Conservation (phyloP, 257 asterid genomes). For the Gynochthodes officinalis region DNA sequence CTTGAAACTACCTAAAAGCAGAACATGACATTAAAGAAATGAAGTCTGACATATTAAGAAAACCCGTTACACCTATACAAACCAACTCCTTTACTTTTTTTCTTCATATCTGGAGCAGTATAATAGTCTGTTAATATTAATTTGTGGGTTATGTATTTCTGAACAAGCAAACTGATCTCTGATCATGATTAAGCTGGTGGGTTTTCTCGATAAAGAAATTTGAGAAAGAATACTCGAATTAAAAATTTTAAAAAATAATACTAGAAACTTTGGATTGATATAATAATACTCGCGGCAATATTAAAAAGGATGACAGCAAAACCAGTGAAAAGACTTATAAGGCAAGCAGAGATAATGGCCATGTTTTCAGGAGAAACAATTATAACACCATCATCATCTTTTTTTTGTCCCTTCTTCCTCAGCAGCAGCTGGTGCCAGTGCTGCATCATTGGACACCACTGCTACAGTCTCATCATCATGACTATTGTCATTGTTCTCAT, state of each 20-base stretch:
- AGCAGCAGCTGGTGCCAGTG: not conserved
- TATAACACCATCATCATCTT: not conserved
- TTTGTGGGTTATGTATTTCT: too few relatives aligned
- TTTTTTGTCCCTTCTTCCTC: not conserved
- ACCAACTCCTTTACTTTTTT: too few relatives aligned
- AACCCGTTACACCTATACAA: too few relatives aligned
- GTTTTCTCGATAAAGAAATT: not conserved
- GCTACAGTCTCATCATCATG: not conserved
- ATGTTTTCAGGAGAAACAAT: conserved; percentile 28
- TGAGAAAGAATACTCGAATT: not conserved
- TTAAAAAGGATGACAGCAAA: conserved; percentile 77
- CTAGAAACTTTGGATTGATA: not conserved
- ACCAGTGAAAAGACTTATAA: conserved; percentile 84
- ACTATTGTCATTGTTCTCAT: not conserved
- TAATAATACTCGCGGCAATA: conserved; percentile 33
- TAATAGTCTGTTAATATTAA: too few relatives aligned
- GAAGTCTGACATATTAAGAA: too few relatives aligned
- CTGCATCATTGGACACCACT: not conserved
- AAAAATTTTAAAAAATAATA: not conserved
- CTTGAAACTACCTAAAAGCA: not conserved
- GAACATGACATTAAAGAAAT: not conserved
- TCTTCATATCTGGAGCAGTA: too few relatives aligned
- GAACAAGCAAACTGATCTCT: not conserved
- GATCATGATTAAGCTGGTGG: not conserved
- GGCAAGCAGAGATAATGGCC: conserved; percentile 68